phyloP scores from a whole-genome alignment of 2,329 filamentous ascomycete genomes.

The Hymenoscyphus repandus region DNA sequence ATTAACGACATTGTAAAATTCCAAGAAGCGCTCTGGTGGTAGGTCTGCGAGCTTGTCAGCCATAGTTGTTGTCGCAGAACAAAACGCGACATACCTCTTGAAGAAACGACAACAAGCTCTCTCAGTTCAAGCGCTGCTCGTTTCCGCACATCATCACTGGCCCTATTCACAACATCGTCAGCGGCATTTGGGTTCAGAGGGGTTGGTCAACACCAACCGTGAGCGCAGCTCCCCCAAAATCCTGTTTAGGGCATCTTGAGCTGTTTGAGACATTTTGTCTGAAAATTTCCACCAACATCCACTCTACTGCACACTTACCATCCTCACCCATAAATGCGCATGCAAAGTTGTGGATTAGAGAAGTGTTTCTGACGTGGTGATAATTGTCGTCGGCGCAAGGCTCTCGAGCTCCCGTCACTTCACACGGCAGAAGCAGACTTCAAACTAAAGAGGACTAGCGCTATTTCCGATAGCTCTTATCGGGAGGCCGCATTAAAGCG shows the following conservation, averaged over 20 bases:
- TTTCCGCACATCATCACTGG: slow-evolving; percentile 30
- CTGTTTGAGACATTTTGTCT: slow-evolving; percentile 30
- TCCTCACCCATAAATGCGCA: slow-evolving; percentile 23
- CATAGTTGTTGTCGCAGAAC: not conserved
- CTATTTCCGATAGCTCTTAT: slow-evolving; percentile 5
- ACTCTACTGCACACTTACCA: slow-evolving; percentile 21
- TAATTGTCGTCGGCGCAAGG: not conserved
- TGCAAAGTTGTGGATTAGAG: slow-evolving; percentile 4
- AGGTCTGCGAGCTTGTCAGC: slow-evolving; percentile 52
- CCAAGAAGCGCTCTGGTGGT: slow-evolving; percentile 70
- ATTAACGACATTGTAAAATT: slow-evolving; percentile 63
- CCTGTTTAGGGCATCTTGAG: slow-evolving; percentile 28
- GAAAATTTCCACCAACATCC: slow-evolving; percentile 14
- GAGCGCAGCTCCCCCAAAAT: slow-evolving; percentile 30
- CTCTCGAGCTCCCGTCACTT: not conserved
- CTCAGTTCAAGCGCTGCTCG: slow-evolving; percentile 31
- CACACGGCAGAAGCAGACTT: not conserved
- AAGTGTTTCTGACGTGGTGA: not conserved
- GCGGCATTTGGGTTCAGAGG: slow-evolving; percentile 1
- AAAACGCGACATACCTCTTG: slow-evolving; percentile 26
- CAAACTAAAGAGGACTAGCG: not conserved
- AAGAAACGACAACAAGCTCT: slow-evolving; percentile 30
- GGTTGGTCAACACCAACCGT: slow-evolving; percentile 18
- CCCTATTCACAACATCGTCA: slow-evolving; percentile 16
- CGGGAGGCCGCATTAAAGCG: not conserved